A percentile compares a stretch with the other conserved stretches of the same genome.
phyloP scores from a whole-genome alignment of 129 eudicot genomes.

The Glebionis coronaria region DNA sequence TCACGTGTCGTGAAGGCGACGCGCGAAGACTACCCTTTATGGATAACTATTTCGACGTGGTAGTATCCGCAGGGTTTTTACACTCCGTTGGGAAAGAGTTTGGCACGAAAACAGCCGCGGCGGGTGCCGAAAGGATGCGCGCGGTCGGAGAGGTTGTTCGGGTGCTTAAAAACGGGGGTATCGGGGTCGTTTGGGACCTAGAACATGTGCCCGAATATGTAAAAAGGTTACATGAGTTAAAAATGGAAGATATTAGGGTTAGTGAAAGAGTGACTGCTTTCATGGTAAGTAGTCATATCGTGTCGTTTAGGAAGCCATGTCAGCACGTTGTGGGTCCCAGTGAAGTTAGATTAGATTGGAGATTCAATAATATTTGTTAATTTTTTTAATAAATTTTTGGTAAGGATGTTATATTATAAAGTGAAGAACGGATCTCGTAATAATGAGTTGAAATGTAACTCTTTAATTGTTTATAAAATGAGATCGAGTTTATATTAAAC shows the following conservation, averaged over 20 bases:
- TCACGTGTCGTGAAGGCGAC: constrained; percentile 83
- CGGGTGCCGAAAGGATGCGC: constrained; percentile 85
- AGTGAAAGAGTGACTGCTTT: constrained; percentile 93
- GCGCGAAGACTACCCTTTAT: constrained; percentile 71
- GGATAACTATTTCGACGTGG: constrained; percentile 88
- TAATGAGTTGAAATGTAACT: constrained; percentile 25
- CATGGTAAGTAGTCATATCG: constrained; percentile 84
- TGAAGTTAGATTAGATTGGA: constrained; percentile 92
- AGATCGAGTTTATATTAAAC: neutral
- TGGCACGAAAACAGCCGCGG: constrained; percentile 74
- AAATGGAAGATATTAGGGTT: constrained; percentile 84
- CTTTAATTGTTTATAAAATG: constrained; percentile 24
- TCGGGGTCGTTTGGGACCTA: constrained; percentile 92
- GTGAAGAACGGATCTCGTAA: constrained; percentile 8
- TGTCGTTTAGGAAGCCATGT: constrained; percentile 84
- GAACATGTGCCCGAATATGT: constrained; percentile 87
- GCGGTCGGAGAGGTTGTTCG: constrained; percentile 82
- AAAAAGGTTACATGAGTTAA: constrained; percentile 61
- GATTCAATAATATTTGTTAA: constrained; percentile 57
- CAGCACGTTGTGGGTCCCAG: constrained; percentile 73
- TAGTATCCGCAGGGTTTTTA: constrained; percentile 74
- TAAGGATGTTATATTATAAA: neutral
- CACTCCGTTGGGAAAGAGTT: constrained; percentile 86
- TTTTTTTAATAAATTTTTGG: neutral
- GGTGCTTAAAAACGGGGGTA: constrained; percentile 77